Base-by-base conservation (phyloP, 805 yeast genomes). In the Saccharomyces kudriavzevii region DNA sequence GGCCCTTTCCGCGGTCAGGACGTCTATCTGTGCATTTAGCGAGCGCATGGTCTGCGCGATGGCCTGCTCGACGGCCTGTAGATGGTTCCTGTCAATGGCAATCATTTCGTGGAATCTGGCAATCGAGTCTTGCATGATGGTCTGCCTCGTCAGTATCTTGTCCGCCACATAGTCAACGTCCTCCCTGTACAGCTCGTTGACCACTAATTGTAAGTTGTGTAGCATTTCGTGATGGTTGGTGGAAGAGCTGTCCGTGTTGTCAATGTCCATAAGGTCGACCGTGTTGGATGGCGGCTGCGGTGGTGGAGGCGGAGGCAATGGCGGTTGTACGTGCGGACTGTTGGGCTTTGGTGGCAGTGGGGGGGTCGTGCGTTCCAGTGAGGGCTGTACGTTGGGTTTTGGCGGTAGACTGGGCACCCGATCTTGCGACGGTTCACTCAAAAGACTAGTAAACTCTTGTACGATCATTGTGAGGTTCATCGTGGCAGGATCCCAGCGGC, bases 401-500 rank as follows among this genome's bases (percentile, higher is more conserved):
- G 49, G 49, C 17, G 49, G 49, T 47, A 47, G 30, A 27, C n/a
- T 27, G 28, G 49, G 49, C 28, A 22, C 49, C 24, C 24, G 24
- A 27, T 26, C 31, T 47, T 27, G 24, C 13, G 35, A 9, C 8
- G 30, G 14, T 17, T 47, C 49, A 30, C 17, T 29, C 5, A 22
- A 20, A 17, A 26, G 25, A 35, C 43, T n/a, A 1, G 10, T 17
- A 8, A 35, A 17, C 40, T 56, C 58, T 52, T 51, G 63, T 56
- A 52, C 50, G 11, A 60, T 54, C 5, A 49, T 54, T 14, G 51
- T 31, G 17, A 64, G 45, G 43, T 49, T 54, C 31, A 52, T 51
- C n/a, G 52, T 52, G 26, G 54, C 54, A 13, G 65, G 64, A 40
- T 62, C 55, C 96, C 95, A 87, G 27, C 70, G 72, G n/a, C 83